Base-by-base conservation (phyloP, 2,329 filamentous ascomycete genomes). In the Tolypocladium ovalisporum region DNA sequence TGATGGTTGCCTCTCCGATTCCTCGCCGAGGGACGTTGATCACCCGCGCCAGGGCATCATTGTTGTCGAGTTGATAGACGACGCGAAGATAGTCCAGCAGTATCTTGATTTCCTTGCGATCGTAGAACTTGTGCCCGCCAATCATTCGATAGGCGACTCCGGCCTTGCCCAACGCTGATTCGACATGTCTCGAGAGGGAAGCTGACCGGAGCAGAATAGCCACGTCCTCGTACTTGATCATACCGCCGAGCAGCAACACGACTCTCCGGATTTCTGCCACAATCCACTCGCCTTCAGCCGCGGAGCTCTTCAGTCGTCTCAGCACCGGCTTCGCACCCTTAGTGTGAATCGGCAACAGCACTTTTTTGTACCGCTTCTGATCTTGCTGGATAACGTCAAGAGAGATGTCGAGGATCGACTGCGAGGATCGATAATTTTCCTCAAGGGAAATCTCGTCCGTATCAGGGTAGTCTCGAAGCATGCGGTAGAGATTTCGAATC, bases 391-490 rank as follows among this genome's bases (percentile, higher is more conserved):
- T 97, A 53, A 99, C 85, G 60, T 86, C 83, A 59, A 95, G 79
- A 0, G 94, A 91, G 7, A 88, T 84, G 58, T 83, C 80, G 29
- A 97, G 77, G 59, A 99, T 97, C 9, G 85, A 85, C 42, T 87
- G 89, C 0, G 91, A 95, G 1, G 93, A 97, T 27, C 93, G 84
- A 68, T 99, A 99, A 66, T 97, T 99, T 66, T 97, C 89, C 68
- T 97, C 89, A 2, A 99, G 77, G 7, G 93, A 85, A 51, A 97
- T 84, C 58, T 94, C 87, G 5, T 90, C 81, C 0, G 91, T 94
- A 32, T 87, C 81, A 0, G 86, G 86, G 66, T 88, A 97, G 58
- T 90, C 85, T 47, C 77, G 76, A 55, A 90, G 82, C 77, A 99
- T 85, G 2, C 88, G 84, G 62, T 83, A 82, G 53, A 97, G 78